Base-by-base conservation (phyloP, 345 rosid genomes). In the Populus davidiana region DNA sequence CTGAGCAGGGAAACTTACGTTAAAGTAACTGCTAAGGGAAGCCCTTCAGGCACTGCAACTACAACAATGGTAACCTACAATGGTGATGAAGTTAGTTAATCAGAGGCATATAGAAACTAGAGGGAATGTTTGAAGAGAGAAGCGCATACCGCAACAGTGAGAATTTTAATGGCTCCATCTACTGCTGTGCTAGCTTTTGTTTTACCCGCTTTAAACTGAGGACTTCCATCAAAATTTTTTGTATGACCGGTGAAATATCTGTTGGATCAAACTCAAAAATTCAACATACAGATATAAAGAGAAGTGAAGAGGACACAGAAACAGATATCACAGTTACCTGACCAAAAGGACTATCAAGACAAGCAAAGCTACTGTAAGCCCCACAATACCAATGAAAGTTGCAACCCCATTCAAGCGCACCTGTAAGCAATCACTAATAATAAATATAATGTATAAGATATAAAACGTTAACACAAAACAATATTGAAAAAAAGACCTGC, bases 1-100 rank as follows among this genome's bases (percentile, higher is more conserved):
- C 50, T 54, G 23, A 9, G 17, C 0, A 3, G 7, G 52, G 69
- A 72, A 70, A 82, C 98, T 91, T 87, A 96, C 99, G 99, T 96
- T 83, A 96, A 87, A n/a, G 99, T 96, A 76, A 96, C 99, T 75
- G 99, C 99, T 82, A 96, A 78, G 47, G 99, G 99, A 81, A 96
- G 97, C 81, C 99, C 99, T 78, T 96, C 99, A 35, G 99, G 99
- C 80, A 96, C 99, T 1, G 99, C 99, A 83, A 96, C 99, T 59
- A 96, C 99, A 56, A 96, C 98, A 81, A 96, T 96, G 25, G 98
- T 94, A 52, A 96, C 99, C 99, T 96, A 52, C 52, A 85, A 10
- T 7, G 80, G 25, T 75, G 38, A 29, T 69, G 65, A 44, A 3
- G 66, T 69, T 35, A 70, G 74, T 41, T 74, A 41, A 69, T 13